These are phyloP conservation scores for Sporothrix dimorphospora DNA, from an alignment of 2,329 filamentous ascomycete species.

Conservation along the genomic window DNA sequence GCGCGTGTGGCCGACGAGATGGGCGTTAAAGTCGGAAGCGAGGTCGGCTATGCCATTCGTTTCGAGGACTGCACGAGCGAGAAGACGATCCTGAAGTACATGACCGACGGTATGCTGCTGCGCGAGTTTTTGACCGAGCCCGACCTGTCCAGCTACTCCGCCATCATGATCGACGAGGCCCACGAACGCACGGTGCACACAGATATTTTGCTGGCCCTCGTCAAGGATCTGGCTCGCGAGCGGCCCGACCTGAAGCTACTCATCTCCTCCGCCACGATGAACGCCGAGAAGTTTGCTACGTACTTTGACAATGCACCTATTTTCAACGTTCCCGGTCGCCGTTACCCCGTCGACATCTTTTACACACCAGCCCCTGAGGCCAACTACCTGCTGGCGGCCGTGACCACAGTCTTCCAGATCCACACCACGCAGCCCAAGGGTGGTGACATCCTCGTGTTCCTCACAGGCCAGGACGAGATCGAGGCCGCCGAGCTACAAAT, in stretches of 20 bases:
- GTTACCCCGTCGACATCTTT: conserved; percentile 88
- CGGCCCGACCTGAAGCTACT: conserved; percentile 85
- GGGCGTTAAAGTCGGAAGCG: conserved; percentile 83
- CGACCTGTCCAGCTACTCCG: conserved; percentile 78
- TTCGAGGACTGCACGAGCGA: conserved; percentile 93
- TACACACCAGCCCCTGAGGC: conserved; percentile 90
- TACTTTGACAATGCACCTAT: conserved; percentile 95
- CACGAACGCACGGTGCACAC: conserved; percentile 92
- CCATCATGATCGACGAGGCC: conserved; percentile 93
- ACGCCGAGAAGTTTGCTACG: conserved; percentile 85
- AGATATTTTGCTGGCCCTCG: conserved; percentile 82
- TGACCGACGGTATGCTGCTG: conserved; percentile 95
- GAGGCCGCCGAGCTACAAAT: conserved; percentile 84
- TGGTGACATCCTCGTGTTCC: conserved; percentile 91
- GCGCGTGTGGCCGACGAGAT: conserved; percentile 94
- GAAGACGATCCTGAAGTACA: conserved; percentile 91
- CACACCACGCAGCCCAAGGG: conserved; percentile 76
- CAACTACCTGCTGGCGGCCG: conserved; percentile 87
- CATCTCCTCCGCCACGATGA: conserved; percentile 93
- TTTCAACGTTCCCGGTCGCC: conserved; percentile 88
- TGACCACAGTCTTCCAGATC: conserved; percentile 94
- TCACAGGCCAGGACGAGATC: conserved; percentile 96
- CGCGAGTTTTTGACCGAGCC: conserved; percentile 90
- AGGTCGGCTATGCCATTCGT: conserved; percentile 92
- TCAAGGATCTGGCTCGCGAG: conserved; percentile 85